Conservation (phyloP, 495 filamentous ascomycete genomes). For the Podospora anserina region DNA sequence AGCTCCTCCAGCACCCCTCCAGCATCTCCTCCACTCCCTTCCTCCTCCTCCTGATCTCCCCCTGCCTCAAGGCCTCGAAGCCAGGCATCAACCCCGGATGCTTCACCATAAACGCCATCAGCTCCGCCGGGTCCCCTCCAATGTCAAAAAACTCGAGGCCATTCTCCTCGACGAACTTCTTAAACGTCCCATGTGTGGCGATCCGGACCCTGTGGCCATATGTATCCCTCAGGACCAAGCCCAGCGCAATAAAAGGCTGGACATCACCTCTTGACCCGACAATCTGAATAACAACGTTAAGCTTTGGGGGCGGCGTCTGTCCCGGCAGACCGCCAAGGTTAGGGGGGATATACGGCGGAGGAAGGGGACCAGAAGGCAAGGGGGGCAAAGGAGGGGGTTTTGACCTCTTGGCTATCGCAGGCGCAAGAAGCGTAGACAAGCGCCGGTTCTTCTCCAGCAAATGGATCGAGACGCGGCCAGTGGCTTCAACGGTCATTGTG, state of each 20-base stretch:
- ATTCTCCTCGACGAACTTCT: constrained; percentile 63
- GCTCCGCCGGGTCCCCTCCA: constrained; percentile 66
- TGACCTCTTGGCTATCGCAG: constrained; percentile 58
- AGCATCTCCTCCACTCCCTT: constrained; percentile 62
- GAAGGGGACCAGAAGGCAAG: constrained; percentile 39
- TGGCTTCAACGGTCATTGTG: constrained; percentile 36
- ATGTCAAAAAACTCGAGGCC: constrained; percentile 69
- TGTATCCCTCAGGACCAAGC: constrained; percentile 63
- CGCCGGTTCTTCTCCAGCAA: constrained; percentile 63
- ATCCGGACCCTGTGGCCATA: constrained; percentile 68
- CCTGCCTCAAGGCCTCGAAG: constrained; percentile 60
- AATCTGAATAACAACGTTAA: constrained; percentile 79
- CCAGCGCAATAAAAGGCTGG: constrained; percentile 71
- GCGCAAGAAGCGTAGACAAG: constrained; percentile 62
- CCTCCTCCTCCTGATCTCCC: constrained; percentile 59
- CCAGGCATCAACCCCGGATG: constrained; percentile 69
- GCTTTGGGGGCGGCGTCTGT: constrained; percentile 51
- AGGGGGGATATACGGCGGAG: constrained; percentile 60
- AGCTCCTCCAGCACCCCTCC: constrained; percentile 59
- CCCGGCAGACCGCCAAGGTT: constrained; percentile 58
- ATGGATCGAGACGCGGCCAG: constrained; percentile 73
- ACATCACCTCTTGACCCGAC: constrained; percentile 74
- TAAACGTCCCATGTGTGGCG: constrained; percentile 66
- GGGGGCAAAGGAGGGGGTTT: constrained; percentile 34
- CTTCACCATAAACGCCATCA: constrained; percentile 83